Base-by-base conservation (phyloP, 805 yeast species). In the Tetrapisispora namnaoensis region DNA sequence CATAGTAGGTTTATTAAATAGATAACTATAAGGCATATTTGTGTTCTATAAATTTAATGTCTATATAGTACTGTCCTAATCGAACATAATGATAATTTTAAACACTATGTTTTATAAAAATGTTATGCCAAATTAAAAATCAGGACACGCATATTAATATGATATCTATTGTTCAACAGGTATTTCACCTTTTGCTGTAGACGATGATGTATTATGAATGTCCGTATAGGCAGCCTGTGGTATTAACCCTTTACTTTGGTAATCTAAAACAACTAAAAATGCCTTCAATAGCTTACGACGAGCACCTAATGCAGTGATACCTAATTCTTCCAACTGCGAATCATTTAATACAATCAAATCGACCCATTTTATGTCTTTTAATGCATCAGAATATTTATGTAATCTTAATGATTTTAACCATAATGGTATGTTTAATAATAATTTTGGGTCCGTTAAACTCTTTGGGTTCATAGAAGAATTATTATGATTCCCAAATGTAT, bases 291-390 rank as follows among this genome's bases (percentile, higher is more conserved):
- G 76, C 69, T 93, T 93, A 49, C 97, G 78, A 54, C 99, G 75
- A 0, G 99, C 99, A 7, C 99, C 99, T 55, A 93, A 74, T 0
- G 99, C 97, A 55, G 81, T 78, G 38, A 93, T 96, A 7, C 99
- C 99, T 50, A 80, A 74, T 3, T 73, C 74, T 55, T 83, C 88
- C 58, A 93, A 73, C 50, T 80, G 77, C 4, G 69, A 75, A 62
- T 91, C 96, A 51, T 72, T 72, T 54, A 86, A 71, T 54, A 78
- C 78, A 51, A 93, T 76, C 70, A 93, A 74, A 42, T 83, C 86
- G 53, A 75, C 71, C 98, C 99, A 93, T 24, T 76, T 73, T 54
- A 83, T 72, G 52, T 79, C 81, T 58, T 83, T 79, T 54, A 93
- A 73, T 50, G 85, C 84, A 35, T 82, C 89, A 1, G 98, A 90